phyloP scores from a whole-genome alignment of 163 green algal genomes.

The Chlamydomonas reinhardtii region DNA sequence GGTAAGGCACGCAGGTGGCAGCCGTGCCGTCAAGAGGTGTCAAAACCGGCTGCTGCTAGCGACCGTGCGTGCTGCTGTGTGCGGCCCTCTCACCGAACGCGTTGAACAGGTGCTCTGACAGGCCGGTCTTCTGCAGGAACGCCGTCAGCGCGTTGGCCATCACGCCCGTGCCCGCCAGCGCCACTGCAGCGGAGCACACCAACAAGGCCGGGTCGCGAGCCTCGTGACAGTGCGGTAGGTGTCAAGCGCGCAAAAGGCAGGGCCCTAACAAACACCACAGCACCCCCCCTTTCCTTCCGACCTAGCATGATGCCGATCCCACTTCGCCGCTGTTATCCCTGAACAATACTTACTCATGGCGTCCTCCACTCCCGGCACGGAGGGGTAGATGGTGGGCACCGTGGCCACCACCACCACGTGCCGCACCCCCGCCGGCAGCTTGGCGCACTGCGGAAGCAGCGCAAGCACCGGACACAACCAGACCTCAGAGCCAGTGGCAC shows the following conservation, averaged over 20 bases:
- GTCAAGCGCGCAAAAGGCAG: too few species aligned
- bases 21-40: too few species aligned
- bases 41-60: too few species aligned
- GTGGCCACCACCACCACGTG: slow-evolving; percentile 81
- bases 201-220: too few species aligned
- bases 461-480: too few species aligned
- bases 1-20: too few species aligned
- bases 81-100: slow-evolving; percentile 37
- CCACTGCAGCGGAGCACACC: slow-evolving; percentile 8
- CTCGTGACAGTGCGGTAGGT: too few species aligned
- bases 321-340: too few species aligned
- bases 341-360: slow-evolving; percentile 42
- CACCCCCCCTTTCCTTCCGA: too few species aligned
- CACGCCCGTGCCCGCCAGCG: slow-evolving; percentile 45
- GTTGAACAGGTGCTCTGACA: slow-evolving; percentile 36
- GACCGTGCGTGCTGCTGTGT: too few species aligned
- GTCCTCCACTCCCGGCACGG: slow-evolving; percentile 51
- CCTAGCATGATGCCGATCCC: too few species aligned
- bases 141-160: slow-evolving; percentile 36
- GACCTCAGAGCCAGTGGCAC: background rate
- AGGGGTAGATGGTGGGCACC: slow-evolving; percentile 80
- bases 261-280: too few species aligned
- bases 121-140: slow-evolving; percentile 62
- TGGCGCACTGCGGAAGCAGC: slow-evolving; percentile 31
- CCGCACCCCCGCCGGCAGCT: slow-evolving; percentile 64